Evolutionary conservation across 352 stramenopile genomes (phyloP).

Genomic region (Aphanomyces astaci): DNA sequence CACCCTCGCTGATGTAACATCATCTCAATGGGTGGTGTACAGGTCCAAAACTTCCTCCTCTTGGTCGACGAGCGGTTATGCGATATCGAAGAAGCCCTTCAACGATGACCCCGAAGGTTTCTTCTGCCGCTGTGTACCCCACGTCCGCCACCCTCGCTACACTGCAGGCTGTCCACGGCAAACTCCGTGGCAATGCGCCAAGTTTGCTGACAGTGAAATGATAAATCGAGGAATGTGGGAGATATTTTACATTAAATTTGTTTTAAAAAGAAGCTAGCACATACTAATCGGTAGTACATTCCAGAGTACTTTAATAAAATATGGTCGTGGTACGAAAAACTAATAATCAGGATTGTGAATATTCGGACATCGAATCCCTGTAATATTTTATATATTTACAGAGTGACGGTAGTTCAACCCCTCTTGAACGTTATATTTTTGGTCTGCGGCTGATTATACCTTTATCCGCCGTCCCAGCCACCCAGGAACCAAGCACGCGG

Average conservation of each 20-base stretch:
- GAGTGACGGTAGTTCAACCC: not conserved
- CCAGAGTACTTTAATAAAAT: no score
- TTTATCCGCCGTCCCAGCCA: not conserved
- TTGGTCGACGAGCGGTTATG: not conserved
- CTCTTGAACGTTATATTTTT: not conserved
- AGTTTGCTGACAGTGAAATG: no score
- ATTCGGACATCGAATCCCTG: not conserved
- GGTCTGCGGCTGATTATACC: not conserved
- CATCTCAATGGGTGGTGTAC: not conserved
- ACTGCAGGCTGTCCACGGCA: no score
- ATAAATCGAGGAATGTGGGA: no score
- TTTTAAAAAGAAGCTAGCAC: no score
- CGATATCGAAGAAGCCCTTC: not conserved
- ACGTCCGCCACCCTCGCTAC: no score
- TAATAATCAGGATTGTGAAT: no score
- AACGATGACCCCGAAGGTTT: not conserved
- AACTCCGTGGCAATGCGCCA: no score
- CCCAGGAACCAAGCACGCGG: not conserved
- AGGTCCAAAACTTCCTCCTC: conserved; percentile 6
- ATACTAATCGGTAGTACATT: no score
- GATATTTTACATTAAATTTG: no score
- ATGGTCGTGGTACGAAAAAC: no score
- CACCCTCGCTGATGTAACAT: not conserved
- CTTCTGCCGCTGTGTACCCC: no score
- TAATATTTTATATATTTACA: not conserved